These are phyloP conservation scores for Fusarium citri DNA, from an alignment of 2,329 filamentous ascomycete genomes.

Conservation along the genomic window DNA sequence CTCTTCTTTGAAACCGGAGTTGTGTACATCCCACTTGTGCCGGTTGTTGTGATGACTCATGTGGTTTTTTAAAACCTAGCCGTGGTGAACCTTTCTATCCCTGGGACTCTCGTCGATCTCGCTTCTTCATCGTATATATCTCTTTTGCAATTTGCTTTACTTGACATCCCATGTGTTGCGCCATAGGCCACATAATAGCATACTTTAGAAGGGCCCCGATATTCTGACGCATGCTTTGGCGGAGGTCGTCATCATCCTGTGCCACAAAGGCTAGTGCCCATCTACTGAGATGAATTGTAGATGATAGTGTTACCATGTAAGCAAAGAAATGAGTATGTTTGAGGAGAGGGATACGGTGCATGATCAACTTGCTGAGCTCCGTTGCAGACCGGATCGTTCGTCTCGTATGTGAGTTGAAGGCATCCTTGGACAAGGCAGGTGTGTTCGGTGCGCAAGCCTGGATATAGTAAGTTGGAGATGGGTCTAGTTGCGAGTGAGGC, in stretches of 20 bases:
- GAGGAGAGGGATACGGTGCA: background rate
- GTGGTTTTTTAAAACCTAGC: background rate
- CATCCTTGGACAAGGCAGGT: background rate
- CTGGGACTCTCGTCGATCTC: fast-evolving
- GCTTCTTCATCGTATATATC: background rate
- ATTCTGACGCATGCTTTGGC: background rate
- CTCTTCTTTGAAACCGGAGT: too few species aligned
- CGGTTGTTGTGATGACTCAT: too few species aligned
- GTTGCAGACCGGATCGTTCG: slow-evolving; percentile 3
- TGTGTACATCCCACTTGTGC: too few species aligned
- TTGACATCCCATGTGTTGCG: background rate
- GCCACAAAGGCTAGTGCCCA: slow-evolving; percentile 9
- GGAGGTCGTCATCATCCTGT: slow-evolving; percentile 1
- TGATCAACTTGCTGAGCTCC: slow-evolving; percentile 7
- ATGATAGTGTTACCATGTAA: slow-evolving; percentile 15
- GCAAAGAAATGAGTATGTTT: slow-evolving; percentile 7
- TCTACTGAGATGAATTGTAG: slow-evolving; percentile 10
- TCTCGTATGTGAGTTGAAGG: slow-evolving; percentile 4
- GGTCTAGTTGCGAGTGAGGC: slow-evolving; percentile 6
- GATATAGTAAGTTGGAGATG: slow-evolving; percentile 1
- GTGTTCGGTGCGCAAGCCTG: background rate
- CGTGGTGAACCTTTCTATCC: fast-evolving
- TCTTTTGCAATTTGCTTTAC: slow-evolving; percentile 8
- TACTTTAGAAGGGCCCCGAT: background rate
- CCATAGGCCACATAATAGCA: slow-evolving; percentile 6